phyloP scores from a whole-genome alignment of 2,329 filamentous ascomycete genomes.

The Triangularia verruculosa region DNA sequence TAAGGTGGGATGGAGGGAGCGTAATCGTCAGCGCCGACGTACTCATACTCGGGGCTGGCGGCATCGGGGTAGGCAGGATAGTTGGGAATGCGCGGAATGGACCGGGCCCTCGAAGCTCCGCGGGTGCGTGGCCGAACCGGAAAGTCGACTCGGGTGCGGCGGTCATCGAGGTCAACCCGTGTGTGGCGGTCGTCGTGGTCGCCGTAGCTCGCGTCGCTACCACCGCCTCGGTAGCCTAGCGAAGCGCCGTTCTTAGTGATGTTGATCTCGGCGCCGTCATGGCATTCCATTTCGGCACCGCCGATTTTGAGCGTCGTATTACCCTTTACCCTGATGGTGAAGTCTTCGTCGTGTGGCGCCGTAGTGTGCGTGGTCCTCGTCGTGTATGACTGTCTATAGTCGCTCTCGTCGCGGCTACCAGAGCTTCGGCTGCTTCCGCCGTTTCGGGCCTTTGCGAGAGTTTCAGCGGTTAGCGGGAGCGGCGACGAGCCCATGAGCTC shows the following conservation, averaged over 20 bases:
- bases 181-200: constrained; percentile 48
- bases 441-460: constrained; percentile 50
- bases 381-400: constrained; percentile 59
- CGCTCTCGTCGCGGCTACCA: constrained; percentile 61
- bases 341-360: constrained; percentile 51
- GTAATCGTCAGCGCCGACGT: constrained; percentile 7
- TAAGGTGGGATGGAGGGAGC: constrained; percentile 24
- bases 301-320: constrained; percentile 55
- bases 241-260: constrained; percentile 39
- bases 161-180: constrained; percentile 36
- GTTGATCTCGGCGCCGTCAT: constrained; percentile 59
- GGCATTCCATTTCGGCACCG: constrained; percentile 57
- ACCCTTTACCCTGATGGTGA: constrained; percentile 60
- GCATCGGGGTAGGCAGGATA: constrained; percentile 5
- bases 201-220: constrained; percentile 50
- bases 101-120: constrained; percentile 50
- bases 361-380: constrained; percentile 59
- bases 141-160: neutral
- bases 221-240: constrained; percentile 38
- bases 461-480: constrained; percentile 54
- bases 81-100: constrained; percentile 35
- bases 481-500: constrained; percentile 45
- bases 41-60: constrained; percentile 20
- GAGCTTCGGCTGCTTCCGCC: constrained; percentile 56
- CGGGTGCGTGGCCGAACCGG: constrained; percentile 37